phyloP scores from a whole-genome alignment of 345 rosid species.

The Eucalyptus decipiens region DNA sequence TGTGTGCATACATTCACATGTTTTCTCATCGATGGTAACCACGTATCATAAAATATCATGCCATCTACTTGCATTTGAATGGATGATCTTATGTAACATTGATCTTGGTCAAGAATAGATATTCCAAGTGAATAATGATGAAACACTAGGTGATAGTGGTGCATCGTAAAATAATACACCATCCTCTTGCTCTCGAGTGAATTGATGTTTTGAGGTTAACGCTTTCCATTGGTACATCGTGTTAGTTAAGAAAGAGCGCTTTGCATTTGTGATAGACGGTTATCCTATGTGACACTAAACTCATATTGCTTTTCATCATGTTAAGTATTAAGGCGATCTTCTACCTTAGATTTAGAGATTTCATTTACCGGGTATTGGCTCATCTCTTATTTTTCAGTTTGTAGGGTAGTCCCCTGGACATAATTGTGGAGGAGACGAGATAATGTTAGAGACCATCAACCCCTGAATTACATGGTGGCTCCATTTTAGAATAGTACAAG shows the following conservation, averaged over 20 bases:
- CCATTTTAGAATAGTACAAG: too few relatives aligned
- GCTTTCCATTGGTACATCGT: not conserved
- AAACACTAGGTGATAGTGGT: not conserved
- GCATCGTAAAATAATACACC: not conserved
- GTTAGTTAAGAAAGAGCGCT: not conserved
- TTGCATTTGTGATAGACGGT: not conserved
- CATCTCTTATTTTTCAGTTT: not conserved
- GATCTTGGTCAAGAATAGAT: too few relatives aligned
- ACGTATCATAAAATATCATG: not conserved
- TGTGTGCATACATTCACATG: not conserved
- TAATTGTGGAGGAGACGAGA: too few relatives aligned
- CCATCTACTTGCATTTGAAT: not conserved
- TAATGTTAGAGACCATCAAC: too few relatives aligned
- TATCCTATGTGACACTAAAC: not conserved
- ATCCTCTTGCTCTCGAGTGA: not conserved
- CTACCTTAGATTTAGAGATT: too few relatives aligned
- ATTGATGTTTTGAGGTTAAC: not conserved
- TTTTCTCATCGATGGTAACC: not conserved
- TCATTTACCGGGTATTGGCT: too few relatives aligned
- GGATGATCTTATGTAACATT: not conserved
- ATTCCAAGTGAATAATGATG: not conserved
- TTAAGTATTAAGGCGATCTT: not conserved
- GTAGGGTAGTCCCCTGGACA: not conserved
- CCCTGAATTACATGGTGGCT: too few relatives aligned
- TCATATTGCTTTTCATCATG: not conserved